A percentile compares a stretch with the other conserved stretches of the same genome.
Conservation (phyloP, 495 filamentous ascomycete species). For the Aspergillus nidulans region DNA sequence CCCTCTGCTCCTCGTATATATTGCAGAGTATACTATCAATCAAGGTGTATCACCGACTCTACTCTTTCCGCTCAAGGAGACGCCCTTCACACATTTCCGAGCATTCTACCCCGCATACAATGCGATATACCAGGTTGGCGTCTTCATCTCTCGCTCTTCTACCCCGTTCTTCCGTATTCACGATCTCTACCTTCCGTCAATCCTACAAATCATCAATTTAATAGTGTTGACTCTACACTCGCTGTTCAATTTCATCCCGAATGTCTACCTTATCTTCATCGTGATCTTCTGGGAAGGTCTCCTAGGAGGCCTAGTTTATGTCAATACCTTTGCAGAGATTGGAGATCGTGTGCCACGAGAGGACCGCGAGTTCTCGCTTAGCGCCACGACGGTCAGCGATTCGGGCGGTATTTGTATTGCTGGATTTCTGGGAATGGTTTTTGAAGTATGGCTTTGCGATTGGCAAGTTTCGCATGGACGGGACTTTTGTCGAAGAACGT, state of each 20-base stretch:
- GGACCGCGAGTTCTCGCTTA: slow-evolving; percentile 86
- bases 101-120: slow-evolving; percentile 92
- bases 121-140: slow-evolving; percentile 88
- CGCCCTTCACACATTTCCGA: slow-evolving; percentile 76
- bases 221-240: slow-evolving; percentile 68
- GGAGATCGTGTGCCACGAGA: slow-evolving; percentile 67
- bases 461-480: slow-evolving; percentile 76
- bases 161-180: slow-evolving; percentile 80
- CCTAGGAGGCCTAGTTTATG: slow-evolving; percentile 85
- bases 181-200: slow-evolving; percentile 71
- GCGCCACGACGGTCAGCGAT: slow-evolving; percentile 88
- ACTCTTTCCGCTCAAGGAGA: slow-evolving; percentile 70
- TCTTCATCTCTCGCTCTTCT: slow-evolving; percentile 89
- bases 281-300: slow-evolving; percentile 96
- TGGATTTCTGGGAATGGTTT: slow-evolving; percentile 75
- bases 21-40: slow-evolving; percentile 96
- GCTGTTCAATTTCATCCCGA: slow-evolving; percentile 73
- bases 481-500: slow-evolving; percentile 61
- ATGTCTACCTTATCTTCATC: slow-evolving; percentile 73
- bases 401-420: slow-evolving; percentile 87
- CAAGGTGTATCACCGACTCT: slow-evolving; percentile 86
- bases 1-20: slow-evolving; percentile 84
- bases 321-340: slow-evolving; percentile 93
- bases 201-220: slow-evolving; percentile 82
- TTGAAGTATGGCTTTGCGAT: slow-evolving; percentile 77